Evolutionary conservation across 495 filamentous ascomycete genomes (phyloP), one percentile per base, ranked within the genome.

Genomic region (Neurospora sp.): DNA sequence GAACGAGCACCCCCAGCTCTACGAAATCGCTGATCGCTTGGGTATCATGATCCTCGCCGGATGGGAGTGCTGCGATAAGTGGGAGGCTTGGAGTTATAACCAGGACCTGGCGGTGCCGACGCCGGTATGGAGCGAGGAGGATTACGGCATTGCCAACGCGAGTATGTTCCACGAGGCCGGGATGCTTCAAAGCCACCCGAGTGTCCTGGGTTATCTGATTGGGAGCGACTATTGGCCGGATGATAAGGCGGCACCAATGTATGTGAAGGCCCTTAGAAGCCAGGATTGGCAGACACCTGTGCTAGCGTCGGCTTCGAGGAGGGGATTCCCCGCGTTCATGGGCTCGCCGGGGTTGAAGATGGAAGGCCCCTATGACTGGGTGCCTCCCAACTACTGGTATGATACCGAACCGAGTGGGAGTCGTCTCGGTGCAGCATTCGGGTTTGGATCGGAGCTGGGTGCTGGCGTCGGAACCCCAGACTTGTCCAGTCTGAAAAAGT

Each of bases 1-100:
- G 73, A 86, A 87, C 73, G 89, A 91, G 71, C 88, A 91, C 27
- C 86, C 87, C 0, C 83, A 86, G 70, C 77, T 91, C 0, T 91
- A 89, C 75, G 79, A 87, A 0, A 79, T 89, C 2, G 87, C 89
- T 5, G 87, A 90, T 74, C 79, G 81, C 1, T 79, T 89, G 70
- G 89, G 89, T 0, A 70, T 91, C 9, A 89, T 91, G 88, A 77
- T 91, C 6, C 77, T 91, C 65, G 77, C 87, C 0, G 89, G 89
- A 0, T 91, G 89, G 89, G 89, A 91, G 71, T 91, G 89, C 75
- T 91, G 89, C 73, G 86, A 90, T 71, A 91, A 90, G 75, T 90
- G 89, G 89, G 89, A 91, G 73, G 88, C 83, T 0, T 91, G 89
- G 89, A 78, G 82, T 71, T 90, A 89, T 71, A 90, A 90, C 75